Conservation (phyloP, 2,329 filamentous ascomycete species). For the Simplicillium aogashimaense region DNA sequence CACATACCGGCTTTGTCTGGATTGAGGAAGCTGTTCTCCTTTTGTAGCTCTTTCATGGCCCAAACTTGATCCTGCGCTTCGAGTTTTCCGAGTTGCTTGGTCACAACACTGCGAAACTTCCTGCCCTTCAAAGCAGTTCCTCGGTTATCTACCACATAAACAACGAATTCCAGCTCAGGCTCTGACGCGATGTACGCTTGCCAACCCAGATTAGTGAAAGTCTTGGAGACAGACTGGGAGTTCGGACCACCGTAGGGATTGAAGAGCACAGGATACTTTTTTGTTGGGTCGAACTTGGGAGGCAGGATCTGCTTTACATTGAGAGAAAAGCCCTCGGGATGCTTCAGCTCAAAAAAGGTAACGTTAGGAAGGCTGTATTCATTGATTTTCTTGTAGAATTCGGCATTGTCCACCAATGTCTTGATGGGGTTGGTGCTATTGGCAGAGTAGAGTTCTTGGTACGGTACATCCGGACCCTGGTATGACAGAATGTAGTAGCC, state of each 20-base stretch:
- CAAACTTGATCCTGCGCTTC: constrained; percentile 60
- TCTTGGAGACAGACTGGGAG: constrained; percentile 50
- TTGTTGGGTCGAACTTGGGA: constrained; percentile 49
- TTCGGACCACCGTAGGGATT: constrained; percentile 60
- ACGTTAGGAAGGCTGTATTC: constrained; percentile 55
- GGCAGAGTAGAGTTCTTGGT: constrained; percentile 54
- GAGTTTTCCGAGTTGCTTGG: constrained; percentile 49
- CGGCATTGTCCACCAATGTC: constrained; percentile 51
- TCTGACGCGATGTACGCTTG: constrained; percentile 56
- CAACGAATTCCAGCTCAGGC: constrained; percentile 56
- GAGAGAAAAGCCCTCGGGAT: constrained; percentile 49
- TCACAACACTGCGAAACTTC: constrained; percentile 47
- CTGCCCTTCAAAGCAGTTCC: constrained; percentile 57
- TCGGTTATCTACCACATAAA: constrained; percentile 59
- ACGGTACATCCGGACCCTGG: constrained; percentile 55
- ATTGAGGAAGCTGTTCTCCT: constrained; percentile 44
- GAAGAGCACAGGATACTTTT: constrained; percentile 58
- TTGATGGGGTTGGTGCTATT: constrained; percentile 45
- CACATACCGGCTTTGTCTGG: constrained; percentile 52
- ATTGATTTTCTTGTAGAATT: constrained; percentile 41
- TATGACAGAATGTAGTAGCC: constrained; percentile 60
- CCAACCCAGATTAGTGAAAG: constrained; percentile 46
- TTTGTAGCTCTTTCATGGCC: constrained; percentile 47
- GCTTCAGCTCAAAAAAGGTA: constrained; percentile 51
- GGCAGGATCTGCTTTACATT: constrained; percentile 59